These are phyloP conservation scores for Penicillium thymicola DNA, from an alignment of 2,329 filamentous ascomycete species.

Conservation along the genomic window DNA sequence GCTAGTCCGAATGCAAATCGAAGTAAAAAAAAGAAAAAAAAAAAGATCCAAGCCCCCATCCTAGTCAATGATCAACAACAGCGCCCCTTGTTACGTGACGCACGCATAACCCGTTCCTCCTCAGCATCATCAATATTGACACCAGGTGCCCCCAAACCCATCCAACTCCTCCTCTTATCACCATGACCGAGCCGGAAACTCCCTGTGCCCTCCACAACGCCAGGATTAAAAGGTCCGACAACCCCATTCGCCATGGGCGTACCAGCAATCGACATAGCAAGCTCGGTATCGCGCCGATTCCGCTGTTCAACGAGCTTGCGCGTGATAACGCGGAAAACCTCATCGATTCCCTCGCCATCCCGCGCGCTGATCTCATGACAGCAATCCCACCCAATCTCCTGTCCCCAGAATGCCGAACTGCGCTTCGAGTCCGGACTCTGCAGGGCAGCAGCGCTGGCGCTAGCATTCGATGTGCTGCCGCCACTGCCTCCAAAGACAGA, in stretches of 20 bases:
- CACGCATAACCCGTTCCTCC: conserved; percentile 29
- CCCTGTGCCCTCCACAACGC: conserved; percentile 47
- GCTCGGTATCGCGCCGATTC: conserved; percentile 51
- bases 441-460: conserved; percentile 17
- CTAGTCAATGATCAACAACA: conserved; percentile 38
- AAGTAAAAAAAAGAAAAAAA: background rate
- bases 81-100: conserved; percentile 34
- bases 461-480: conserved; percentile 26
- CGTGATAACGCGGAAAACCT: conserved; percentile 88
- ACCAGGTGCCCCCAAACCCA: conserved; percentile 54
- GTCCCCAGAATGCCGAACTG: conserved; percentile 65
- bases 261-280: conserved; percentile 42
- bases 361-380: conserved; percentile 96
- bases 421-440: conserved; percentile 45
- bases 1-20: background rate
- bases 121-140: conserved; percentile 24
- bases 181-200: conserved; percentile 59
- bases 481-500: conserved; percentile 22
- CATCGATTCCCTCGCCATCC: conserved; percentile 91
- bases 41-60: background rate
- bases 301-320: conserved; percentile 76
- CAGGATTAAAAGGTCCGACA: conserved; percentile 49
- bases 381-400: conserved; percentile 92
- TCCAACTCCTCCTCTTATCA: conserved; percentile 65
- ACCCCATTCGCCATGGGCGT: conserved; percentile 42